phyloP scores from a whole-genome alignment of 1,139 yeast genomes.

The Kodamaea sp. region DNA sequence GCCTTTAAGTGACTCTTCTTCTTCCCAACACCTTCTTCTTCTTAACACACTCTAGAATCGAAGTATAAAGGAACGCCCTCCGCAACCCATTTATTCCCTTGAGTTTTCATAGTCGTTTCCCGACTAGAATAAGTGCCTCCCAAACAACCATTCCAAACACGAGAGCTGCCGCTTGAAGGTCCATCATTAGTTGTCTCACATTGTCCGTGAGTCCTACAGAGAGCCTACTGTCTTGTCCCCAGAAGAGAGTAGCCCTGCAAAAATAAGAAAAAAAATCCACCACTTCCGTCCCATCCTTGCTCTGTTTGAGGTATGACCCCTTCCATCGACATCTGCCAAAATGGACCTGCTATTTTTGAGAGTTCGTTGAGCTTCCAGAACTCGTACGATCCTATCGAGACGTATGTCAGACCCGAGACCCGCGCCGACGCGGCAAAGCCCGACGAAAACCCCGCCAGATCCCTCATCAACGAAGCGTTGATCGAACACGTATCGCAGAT shows the following conservation, averaged over 20 bases:
- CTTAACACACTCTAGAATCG: too few relatives aligned
- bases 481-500: slow-evolving; percentile 43
- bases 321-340: slow-evolving; percentile 19
- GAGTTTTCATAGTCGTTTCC: slow-evolving; percentile 4
- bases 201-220: slow-evolving; percentile 28
- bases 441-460: not conserved
- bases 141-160: slow-evolving; percentile 20
- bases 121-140: slow-evolving; percentile 11
- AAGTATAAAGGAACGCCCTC: slow-evolving; percentile 2
- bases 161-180: slow-evolving; percentile 57
- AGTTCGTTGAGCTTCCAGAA: not conserved
- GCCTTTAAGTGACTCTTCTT: too few relatives aligned
- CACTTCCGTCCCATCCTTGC: not conserved
- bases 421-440: not conserved
- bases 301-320: slow-evolving; percentile 29
- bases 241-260: slow-evolving; percentile 7
- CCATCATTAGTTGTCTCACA: slow-evolving; percentile 30
- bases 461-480: slow-evolving; percentile 41
- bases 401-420: not conserved
- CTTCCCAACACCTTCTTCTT: too few relatives aligned
- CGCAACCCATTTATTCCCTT: too few relatives aligned
- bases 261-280: not conserved
- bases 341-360: slow-evolving; percentile 15
- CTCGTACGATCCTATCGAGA: slow-evolving; percentile 2
- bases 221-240: slow-evolving; percentile 18